A percentile compares a stretch with the other conserved stretches of the same genome.
These are phyloP conservation scores for Clathrospora elynae DNA, from an alignment of 2,329 filamentous ascomycete genomes.

Conservation along the genomic window DNA sequence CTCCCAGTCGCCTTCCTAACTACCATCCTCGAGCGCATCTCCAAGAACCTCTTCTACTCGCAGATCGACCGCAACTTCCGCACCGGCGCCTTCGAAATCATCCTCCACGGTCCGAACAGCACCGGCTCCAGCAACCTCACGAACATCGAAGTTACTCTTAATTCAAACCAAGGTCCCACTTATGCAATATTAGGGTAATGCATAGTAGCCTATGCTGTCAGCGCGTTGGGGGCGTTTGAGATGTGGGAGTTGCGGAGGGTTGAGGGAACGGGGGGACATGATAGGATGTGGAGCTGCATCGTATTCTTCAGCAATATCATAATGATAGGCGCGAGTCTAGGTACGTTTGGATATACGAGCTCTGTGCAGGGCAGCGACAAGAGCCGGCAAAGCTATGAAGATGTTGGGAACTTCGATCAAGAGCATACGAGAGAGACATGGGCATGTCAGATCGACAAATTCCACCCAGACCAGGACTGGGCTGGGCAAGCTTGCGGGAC, in stretches of 20 bases:
- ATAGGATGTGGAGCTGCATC: constrained; percentile 36
- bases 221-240: constrained; percentile 26
- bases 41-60: constrained; percentile 20
- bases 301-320: constrained; percentile 25
- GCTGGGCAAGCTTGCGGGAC: constrained; percentile 32
- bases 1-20: constrained; percentile 28
- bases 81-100: constrained; percentile 18
- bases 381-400: constrained; percentile 26
- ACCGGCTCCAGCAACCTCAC: constrained; percentile 10
- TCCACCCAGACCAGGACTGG: constrained; percentile 27
- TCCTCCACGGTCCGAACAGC: constrained; percentile 14
- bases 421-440: constrained; percentile 36
- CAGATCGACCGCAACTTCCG: constrained; percentile 18
- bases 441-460: constrained; percentile 32
- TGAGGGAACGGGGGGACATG: constrained; percentile 28
- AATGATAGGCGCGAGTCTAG: constrained; percentile 23
- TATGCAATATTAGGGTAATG: constrained; percentile 26
- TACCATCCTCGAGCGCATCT: constrained; percentile 36
- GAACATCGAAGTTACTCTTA: constrained; percentile 18
- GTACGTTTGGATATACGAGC: constrained; percentile 28
- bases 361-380: constrained; percentile 21
- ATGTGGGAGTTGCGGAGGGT: constrained; percentile 40
- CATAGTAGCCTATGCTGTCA: constrained; percentile 23
- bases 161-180: constrained; percentile 19
- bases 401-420: constrained; percentile 18